Conservation (phyloP, 1,284 basidiomycete genomes). For the Malassezia caprae region DNA sequence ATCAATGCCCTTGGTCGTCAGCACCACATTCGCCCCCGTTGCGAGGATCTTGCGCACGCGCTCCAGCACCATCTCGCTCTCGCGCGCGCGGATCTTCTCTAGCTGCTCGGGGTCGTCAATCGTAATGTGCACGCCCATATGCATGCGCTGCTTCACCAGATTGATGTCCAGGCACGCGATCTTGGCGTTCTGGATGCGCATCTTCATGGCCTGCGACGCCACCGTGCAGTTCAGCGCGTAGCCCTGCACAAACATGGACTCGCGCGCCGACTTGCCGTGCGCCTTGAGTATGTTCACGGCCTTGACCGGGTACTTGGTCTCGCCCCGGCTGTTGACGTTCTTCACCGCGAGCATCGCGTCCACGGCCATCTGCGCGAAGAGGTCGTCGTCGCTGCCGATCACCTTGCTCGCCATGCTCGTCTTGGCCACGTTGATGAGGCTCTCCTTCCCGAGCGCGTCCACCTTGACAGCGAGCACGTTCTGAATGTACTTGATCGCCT, state of each 20-base stretch:
- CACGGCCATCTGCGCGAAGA: conserved; percentile 96
- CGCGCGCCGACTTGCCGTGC: conserved; percentile 87
- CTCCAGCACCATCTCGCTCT: conserved; percentile 92
- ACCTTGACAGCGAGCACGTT: conserved; percentile 95
- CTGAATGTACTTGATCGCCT: conserved; percentile 96
- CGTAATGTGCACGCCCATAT: conserved; percentile 91
- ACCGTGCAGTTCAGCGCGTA: conserved; percentile 99
- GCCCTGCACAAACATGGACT: conserved; percentile 87
- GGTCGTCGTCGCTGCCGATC: conserved; percentile 92
- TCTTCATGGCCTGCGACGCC: conserved; percentile 99
- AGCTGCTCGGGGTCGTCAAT: conserved; percentile 94
- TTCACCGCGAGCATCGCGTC: conserved; percentile 97
- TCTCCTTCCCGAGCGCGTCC: conserved; percentile 78
- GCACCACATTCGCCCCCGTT: conserved; percentile 87
- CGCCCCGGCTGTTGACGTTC: conserved; percentile 84
- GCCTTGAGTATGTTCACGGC: conserved; percentile 99
- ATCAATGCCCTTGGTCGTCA: conserved; percentile 98
- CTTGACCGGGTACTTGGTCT: conserved; percentile 98
- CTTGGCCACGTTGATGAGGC: conserved; percentile 90
- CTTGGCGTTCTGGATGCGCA: conserved; percentile 79
- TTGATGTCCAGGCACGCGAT: conserved; percentile 99
- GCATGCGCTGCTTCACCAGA: conserved; percentile 92
- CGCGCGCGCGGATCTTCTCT: conserved; percentile 87
- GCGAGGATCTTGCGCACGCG: conserved; percentile 91
- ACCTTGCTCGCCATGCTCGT: conserved; percentile 99